These are phyloP conservation scores for Hypoxylon sp. DNA, from an alignment of 2,329 filamentous ascomycete genomes.

Conservation along the genomic window DNA sequence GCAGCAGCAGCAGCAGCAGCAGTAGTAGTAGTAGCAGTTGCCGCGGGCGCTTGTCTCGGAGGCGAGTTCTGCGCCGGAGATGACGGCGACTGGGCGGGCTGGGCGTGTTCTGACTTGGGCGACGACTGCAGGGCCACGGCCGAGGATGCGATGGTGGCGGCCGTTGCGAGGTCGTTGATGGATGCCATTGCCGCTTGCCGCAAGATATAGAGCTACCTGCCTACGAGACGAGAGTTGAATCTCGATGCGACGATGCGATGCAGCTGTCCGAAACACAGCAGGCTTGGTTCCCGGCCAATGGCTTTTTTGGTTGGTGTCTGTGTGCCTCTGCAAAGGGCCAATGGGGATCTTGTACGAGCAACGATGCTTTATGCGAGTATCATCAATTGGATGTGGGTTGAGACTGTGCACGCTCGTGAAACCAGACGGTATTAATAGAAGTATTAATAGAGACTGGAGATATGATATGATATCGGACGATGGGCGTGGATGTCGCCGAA, in stretches of 20 bases:
- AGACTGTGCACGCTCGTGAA: background rate
- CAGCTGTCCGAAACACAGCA: background rate
- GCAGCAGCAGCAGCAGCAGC: no score
- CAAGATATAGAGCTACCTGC: background rate
- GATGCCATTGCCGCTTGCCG: conserved; percentile 49
- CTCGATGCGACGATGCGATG: background rate
- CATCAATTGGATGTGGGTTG: conserved; percentile 30
- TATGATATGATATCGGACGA: conserved; percentile 35
- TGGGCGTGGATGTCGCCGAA: conserved; percentile 20
- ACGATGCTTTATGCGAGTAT: conserved; percentile 13
- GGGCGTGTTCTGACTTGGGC: conserved; percentile 24
- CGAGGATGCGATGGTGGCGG: conserved; percentile 55
- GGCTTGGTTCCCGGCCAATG: conserved; percentile 14
- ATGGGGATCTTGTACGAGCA: conserved; percentile 9
- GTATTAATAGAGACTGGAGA: conserved; percentile 11
- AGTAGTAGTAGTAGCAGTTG: background rate
- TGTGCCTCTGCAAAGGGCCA: conserved; percentile 14
- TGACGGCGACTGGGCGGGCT: conserved; percentile 22
- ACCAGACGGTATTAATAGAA: conserved; percentile 12
- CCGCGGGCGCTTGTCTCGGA: conserved; percentile 2
- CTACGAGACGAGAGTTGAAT: background rate
- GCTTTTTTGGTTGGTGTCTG: conserved; percentile 5
- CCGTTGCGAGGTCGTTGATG: conserved; percentile 59
- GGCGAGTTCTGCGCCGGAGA: conserved; percentile 24
- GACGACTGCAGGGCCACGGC: conserved; percentile 42